Percentiles rank a stretch among this genome's conserved stretches.
Conservation (phyloP, 2,329 filamentous ascomycete species). For the Fusarium newnesense region DNA sequence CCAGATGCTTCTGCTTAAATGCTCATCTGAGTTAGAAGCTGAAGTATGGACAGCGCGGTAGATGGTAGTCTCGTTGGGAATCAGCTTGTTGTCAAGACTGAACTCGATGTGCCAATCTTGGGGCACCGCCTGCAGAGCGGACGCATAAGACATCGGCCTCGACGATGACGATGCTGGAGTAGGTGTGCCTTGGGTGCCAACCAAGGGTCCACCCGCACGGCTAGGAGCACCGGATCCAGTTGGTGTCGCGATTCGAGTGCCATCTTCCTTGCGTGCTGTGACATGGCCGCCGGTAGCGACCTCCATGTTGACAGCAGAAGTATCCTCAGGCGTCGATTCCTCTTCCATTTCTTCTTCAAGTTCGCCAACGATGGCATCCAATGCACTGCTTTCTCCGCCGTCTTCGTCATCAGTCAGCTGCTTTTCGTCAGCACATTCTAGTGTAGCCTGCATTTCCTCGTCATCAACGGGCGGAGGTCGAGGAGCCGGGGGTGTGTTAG, state of each 20-base stretch:
- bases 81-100: constrained; percentile 82
- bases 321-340: constrained; percentile 69
- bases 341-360: constrained; percentile 86
- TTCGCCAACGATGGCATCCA: constrained; percentile 91
- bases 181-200: constrained; percentile 56
- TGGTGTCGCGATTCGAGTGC: constrained; percentile 85
- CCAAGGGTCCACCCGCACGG: constrained; percentile 55
- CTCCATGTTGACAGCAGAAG: constrained; percentile 91
- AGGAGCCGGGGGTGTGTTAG: constrained; percentile 62
- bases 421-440: constrained; percentile 95
- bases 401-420: constrained; percentile 79
- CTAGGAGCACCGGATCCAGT: constrained; percentile 63
- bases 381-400: constrained; percentile 70
- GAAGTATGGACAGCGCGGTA: constrained; percentile 89
- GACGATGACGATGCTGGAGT: constrained; percentile 66
- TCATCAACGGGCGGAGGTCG: constrained; percentile 66
- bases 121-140: constrained; percentile 80
- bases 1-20: constrained; percentile 83
- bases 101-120: constrained; percentile 99
- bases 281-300: constrained; percentile 87
- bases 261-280: constrained; percentile 91
- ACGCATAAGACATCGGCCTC: constrained; percentile 82
- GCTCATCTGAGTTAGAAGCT: constrained; percentile 65
- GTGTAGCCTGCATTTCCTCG: constrained; percentile 72
- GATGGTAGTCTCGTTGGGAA: constrained; percentile 92